These are phyloP conservation scores for Suillus variegatus DNA, from an alignment of 768 basidiomycete species.

Conservation along the genomic window DNA sequence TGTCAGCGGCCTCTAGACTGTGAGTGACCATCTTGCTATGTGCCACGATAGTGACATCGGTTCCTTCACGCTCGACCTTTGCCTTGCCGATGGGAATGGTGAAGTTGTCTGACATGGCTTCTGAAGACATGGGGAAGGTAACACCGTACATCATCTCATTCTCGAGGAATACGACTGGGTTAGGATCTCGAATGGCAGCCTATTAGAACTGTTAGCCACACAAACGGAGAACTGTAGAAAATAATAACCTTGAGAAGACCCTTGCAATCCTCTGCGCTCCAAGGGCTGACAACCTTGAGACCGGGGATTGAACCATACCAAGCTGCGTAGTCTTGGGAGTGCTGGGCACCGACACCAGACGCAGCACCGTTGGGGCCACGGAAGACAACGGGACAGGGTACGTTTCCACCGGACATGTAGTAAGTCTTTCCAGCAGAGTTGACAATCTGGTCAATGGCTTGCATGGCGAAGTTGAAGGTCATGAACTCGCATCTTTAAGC, in stretches of 20 bases:
- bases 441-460: slow-evolving; percentile 99
- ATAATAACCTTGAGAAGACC: slow-evolving; percentile 86
- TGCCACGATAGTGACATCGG: slow-evolving; percentile 93
- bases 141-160: slow-evolving; percentile 99
- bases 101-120: slow-evolving; percentile 95
- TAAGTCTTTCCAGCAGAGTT: slow-evolving; percentile 99
- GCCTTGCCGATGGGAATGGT: slow-evolving; percentile 95
- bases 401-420: slow-evolving; percentile 99
- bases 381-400: slow-evolving; percentile 98
- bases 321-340: slow-evolving; percentile 96
- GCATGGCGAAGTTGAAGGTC: slow-evolving; percentile 99
- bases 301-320: slow-evolving; percentile 96
- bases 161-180: slow-evolving; percentile 98
- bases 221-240: neutral
- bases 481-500: slow-evolving; percentile 91
- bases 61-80: slow-evolving; percentile 92
- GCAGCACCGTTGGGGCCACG: slow-evolving; percentile 99
- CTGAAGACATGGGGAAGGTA: slow-evolving; percentile 92
- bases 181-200: slow-evolving; percentile 97
- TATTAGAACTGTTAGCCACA: slow-evolving; percentile 29
- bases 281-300: slow-evolving; percentile 96
- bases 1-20: slow-evolving; percentile 91
- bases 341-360: slow-evolving; percentile 94
- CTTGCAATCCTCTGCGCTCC: slow-evolving; percentile 99
- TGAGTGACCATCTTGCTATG: slow-evolving; percentile 99